Percentiles rank a stretch among this genome's conserved stretches.
Conservation (phyloP, 140 eudicot species). For the Erigeron philadelphicus region DNA sequence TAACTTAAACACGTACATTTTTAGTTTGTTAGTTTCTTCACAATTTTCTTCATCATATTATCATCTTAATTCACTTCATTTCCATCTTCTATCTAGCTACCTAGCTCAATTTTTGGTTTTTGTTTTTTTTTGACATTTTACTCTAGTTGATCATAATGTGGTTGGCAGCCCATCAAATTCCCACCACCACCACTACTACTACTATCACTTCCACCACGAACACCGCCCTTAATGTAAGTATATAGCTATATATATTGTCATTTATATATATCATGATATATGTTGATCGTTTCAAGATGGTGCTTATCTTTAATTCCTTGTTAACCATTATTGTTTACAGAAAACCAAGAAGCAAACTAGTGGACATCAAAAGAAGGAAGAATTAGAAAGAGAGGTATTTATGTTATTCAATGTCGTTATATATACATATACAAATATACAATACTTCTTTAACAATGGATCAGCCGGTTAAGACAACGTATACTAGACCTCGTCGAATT, state of each 20-base stretch:
- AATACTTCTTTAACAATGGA: background rate
- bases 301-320: background rate
- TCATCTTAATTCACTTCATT: background rate
- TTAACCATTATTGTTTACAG: conserved; percentile 16
- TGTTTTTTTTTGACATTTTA: background rate
- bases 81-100: background rate
- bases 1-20: conserved; percentile 24
- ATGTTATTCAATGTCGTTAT: background rate
- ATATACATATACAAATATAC: background rate
- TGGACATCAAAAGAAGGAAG: conserved; percentile 64
- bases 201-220: conserved; percentile 1
- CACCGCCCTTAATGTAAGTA: conserved; percentile 25
- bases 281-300: background rate
- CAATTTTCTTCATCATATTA: conserved; percentile 15
- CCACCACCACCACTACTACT: conserved; percentile 13
- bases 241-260: too few relatives aligned
- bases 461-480: too few relatives aligned
- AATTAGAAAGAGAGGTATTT: conserved; percentile 83
- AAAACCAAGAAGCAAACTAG: conserved; percentile 45
- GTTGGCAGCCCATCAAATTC: conserved; percentile 28
- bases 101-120: background rate
- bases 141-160: conserved; percentile 21
- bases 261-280: background rate
- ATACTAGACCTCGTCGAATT: too few relatives aligned
- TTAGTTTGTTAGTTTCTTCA: conserved; percentile 4